These are phyloP conservation scores for Lumnitzera racemosa DNA, from an alignment of 345 rosid species.

Conservation along the genomic window DNA sequence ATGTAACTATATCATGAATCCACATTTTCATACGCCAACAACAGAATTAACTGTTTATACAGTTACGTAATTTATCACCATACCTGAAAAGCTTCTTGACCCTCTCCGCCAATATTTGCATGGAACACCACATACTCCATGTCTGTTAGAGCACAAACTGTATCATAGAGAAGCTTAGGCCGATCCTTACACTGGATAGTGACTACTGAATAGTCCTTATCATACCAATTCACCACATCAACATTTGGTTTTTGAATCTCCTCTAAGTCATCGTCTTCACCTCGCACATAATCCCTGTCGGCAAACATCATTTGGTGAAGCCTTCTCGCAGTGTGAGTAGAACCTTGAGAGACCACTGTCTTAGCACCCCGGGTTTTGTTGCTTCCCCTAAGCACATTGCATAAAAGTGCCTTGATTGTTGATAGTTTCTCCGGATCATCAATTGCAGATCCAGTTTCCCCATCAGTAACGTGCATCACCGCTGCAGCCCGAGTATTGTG, in stretches of 20 bases:
- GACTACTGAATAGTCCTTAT: conserved; percentile 78
- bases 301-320: conserved; percentile 99
- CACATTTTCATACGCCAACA: not conserved
- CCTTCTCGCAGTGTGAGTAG: conserved; percentile 72
- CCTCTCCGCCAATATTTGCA: conserved; percentile 66
- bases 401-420: conserved; percentile 54
- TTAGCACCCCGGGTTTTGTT: conserved; percentile 58
- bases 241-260: conserved; percentile 66
- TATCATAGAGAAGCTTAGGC: conserved; percentile 86
- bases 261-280: conserved; percentile 34
- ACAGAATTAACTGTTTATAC: not conserved
- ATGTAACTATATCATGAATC: not conserved
- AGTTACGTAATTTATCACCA: not conserved
- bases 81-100: conserved; percentile 79
- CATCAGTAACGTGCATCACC: conserved; percentile 79
- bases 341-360: conserved; percentile 56
- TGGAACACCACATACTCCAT: conserved; percentile 93
- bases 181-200: conserved; percentile 82
- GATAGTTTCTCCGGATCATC: conserved; percentile 57
- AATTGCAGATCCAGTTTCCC: conserved; percentile 56
- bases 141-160: conserved; percentile 86
- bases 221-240: conserved; percentile 67
- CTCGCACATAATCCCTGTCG: conserved; percentile 79
- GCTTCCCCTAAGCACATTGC: conserved; percentile 76
- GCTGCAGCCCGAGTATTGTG: conserved; percentile 90